Evolutionary conservation across 2,329 filamentous ascomycete genomes (phyloP).

Genomic region (Sphaerostilbella broomeana): DNA sequence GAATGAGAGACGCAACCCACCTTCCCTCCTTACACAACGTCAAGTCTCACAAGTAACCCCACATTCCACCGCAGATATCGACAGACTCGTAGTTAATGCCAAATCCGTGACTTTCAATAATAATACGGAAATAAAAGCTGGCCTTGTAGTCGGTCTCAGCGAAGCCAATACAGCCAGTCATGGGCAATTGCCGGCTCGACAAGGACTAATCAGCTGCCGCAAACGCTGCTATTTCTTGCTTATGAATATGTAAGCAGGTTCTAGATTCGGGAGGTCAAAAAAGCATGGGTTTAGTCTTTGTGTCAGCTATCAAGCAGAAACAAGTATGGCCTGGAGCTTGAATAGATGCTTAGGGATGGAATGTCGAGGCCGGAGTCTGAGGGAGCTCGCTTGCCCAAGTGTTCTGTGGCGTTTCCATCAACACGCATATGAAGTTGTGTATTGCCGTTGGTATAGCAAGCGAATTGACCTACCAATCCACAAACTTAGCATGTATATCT

Average conservation of each 20-base stretch:
- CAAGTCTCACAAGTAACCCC: not conserved
- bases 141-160: not conserved
- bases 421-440: not conserved
- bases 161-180: conserved; percentile 6
- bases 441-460: not conserved
- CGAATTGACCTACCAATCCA: not conserved
- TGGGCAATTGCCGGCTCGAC: not conserved
- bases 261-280: not conserved
- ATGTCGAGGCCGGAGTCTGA: not conserved
- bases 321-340: no score
- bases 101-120: not conserved
- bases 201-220: not conserved
- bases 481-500: not conserved
- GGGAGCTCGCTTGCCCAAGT: not conserved
- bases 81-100: conserved; percentile 3
- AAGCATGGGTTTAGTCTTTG: no score
- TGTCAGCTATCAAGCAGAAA: no score
- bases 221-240: not conserved
- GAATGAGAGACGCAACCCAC: no score
- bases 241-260: not conserved
- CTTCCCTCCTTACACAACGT: no score
- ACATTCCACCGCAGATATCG: conserved; percentile 3
- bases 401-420: not conserved
- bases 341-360: not conserved
- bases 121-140: conserved; percentile 3